phyloP scores from a whole-genome alignment of 768 basidiomycete genomes.

The Cystofilobasidium bisporidii region DNA sequence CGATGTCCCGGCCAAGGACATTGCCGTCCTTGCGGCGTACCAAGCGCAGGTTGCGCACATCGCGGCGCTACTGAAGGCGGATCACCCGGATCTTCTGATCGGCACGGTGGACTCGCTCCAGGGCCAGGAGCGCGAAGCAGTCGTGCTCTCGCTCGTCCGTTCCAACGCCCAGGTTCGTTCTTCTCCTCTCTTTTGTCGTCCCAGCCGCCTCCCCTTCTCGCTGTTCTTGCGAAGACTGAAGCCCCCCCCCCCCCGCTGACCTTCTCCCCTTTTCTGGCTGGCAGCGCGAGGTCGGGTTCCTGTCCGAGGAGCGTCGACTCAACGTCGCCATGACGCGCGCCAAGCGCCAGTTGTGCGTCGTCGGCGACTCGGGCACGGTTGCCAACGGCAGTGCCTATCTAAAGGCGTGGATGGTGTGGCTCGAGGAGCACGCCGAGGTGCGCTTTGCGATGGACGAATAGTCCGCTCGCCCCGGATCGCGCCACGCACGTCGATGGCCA shows the following conservation, averaged over 20 bases:
- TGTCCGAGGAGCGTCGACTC: slow-evolving; percentile 81
- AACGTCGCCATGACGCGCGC: slow-evolving; percentile 74
- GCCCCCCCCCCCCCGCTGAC: too few species aligned
- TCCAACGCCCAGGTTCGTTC: slow-evolving; percentile 65
- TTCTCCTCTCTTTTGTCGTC: slow-evolving; percentile 7
- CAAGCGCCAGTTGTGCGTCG: slow-evolving; percentile 73
- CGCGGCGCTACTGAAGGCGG: slow-evolving; percentile 61
- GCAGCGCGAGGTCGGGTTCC: slow-evolving; percentile 82
- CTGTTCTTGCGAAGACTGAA: too few species aligned
- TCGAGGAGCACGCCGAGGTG: slow-evolving; percentile 83
- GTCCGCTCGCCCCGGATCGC: neutral
- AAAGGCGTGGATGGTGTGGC: slow-evolving; percentile 81
- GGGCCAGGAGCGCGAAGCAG: slow-evolving; percentile 69
- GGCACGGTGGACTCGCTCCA: slow-evolving; percentile 97
- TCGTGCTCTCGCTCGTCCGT: slow-evolving; percentile 83
- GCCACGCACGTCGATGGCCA: too few species aligned
- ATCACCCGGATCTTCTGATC: slow-evolving; percentile 59
- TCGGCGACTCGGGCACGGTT: slow-evolving; percentile 90
- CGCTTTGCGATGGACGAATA: slow-evolving; percentile 57
- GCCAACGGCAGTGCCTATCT: slow-evolving; percentile 72
- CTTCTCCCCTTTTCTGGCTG: too few species aligned
- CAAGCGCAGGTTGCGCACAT: slow-evolving; percentile 87
- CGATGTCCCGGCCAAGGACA: slow-evolving; percentile 59
- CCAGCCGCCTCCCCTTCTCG: too few species aligned
- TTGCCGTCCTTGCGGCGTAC: slow-evolving; percentile 87